A percentile compares a stretch with the other conserved stretches of the same genome.
These are phyloP conservation scores for Scenedesmus sp. DNA, from an alignment of 163 green algal genomes.

Conservation along the genomic window DNA sequence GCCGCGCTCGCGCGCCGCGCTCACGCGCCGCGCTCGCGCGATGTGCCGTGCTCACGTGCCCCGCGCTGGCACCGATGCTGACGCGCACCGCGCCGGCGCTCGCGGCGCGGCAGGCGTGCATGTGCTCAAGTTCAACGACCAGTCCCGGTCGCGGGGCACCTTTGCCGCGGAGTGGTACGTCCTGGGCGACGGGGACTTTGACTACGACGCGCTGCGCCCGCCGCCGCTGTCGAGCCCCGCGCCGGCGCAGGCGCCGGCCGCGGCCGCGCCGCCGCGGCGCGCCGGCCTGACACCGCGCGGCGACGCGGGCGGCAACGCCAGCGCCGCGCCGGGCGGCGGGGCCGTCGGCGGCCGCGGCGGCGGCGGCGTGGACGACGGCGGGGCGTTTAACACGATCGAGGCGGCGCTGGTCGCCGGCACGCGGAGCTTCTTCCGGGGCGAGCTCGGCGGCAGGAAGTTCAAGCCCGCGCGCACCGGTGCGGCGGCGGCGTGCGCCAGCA, in stretches of 20 bases:
- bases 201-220: constrained; percentile 25
- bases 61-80: too few relatives aligned
- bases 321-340: background rate
- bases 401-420: background rate
- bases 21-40: too few relatives aligned
- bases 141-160: constrained; percentile 4
- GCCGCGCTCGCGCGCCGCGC: too few relatives aligned
- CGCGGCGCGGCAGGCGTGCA: constrained; percentile 12
- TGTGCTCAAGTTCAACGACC: constrained; percentile 35
- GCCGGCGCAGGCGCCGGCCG: too few relatives aligned
- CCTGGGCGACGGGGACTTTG: constrained; percentile 25
- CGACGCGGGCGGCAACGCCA: background rate
- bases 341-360: background rate
- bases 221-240: background rate
- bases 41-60: background rate
- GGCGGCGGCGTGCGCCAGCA: background rate
- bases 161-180: constrained; percentile 45
- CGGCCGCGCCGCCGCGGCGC: too few relatives aligned
- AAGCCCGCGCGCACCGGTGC: constrained; percentile 23
- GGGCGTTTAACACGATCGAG: constrained; percentile 26
- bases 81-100: background rate
- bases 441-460: constrained; percentile 24
- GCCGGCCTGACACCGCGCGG: too few relatives aligned
- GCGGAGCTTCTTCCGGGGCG: constrained; percentile 30
- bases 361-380: background rate